Evolutionary conservation across 2,329 filamentous ascomycete genomes (phyloP).

Genomic region (Volutella citrinella): DNA sequence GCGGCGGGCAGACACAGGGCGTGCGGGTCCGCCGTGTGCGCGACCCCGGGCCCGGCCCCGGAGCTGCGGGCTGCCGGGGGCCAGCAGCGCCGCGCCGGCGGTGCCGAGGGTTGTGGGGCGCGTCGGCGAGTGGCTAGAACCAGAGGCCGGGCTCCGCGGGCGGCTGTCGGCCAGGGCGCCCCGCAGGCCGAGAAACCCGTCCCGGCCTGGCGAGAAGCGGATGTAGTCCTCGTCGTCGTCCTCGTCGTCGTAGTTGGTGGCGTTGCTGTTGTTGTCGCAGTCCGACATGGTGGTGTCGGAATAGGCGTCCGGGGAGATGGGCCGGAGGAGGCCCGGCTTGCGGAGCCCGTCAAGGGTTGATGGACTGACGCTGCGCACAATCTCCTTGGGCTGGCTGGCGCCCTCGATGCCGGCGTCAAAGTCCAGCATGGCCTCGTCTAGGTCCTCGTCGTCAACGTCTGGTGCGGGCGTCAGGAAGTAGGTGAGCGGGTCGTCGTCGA

Average conservation of each 20-base stretch:
- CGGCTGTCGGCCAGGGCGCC: constrained; percentile 39
- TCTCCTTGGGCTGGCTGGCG: constrained; percentile 39
- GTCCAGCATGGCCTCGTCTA: constrained; percentile 45
- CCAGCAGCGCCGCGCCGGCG: constrained; percentile 22
- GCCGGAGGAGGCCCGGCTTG: constrained; percentile 31
- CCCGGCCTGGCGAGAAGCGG: constrained; percentile 41
- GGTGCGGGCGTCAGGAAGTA: constrained; percentile 54
- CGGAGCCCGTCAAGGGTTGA: constrained; percentile 52
- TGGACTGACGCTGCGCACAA: constrained; percentile 54
- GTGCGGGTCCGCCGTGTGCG: constrained; percentile 26
- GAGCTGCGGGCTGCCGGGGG: constrained; percentile 25
- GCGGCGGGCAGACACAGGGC: constrained; percentile 29
- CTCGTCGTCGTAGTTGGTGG: constrained; percentile 45
- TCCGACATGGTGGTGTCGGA: constrained; percentile 42
- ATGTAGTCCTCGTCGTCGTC: constrained; percentile 51
- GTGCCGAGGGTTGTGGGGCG: constrained; percentile 22
- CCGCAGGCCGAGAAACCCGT: constrained; percentile 40
- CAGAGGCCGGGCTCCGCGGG: constrained; percentile 30
- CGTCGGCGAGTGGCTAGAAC: no score
- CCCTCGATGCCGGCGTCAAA: constrained; percentile 59
- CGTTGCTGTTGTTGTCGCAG: constrained; percentile 45
- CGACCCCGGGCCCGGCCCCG: constrained; percentile 29
- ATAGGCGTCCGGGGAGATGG: constrained; percentile 23
- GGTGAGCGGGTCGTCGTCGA: constrained; percentile 52
- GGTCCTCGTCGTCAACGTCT: constrained; percentile 38